Evolutionary conservation across 306 rosid genomes (phyloP).

Genomic region (Abrus precatorius): DNA sequence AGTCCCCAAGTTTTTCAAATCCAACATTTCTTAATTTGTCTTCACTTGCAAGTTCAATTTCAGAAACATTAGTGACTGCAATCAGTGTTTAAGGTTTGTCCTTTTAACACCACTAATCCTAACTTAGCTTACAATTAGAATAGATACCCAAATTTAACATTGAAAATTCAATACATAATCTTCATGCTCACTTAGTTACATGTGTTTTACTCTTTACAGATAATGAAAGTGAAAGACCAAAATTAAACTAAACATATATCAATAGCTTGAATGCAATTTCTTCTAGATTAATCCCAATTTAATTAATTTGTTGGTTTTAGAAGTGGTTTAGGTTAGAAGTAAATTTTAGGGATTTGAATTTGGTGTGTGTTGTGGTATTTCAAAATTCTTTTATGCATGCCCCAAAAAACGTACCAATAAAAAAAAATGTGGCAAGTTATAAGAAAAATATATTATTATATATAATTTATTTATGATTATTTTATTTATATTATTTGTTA

Average conservation of each 20-base stretch:
- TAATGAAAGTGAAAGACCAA: neutral
- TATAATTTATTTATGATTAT: too few species aligned
- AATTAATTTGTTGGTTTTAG: neutral
- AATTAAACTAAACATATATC: neutral
- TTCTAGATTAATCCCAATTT: neutral
- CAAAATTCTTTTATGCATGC: too few species aligned
- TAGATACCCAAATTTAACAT: slow-evolving; percentile 3
- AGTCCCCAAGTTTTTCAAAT: slow-evolving; percentile 83
- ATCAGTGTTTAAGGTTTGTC: slow-evolving; percentile 65
- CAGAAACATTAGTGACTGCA: slow-evolving; percentile 68
- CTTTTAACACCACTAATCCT: neutral
- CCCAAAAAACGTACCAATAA: too few species aligned
- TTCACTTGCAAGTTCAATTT: slow-evolving; percentile 82
- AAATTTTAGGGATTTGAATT: slow-evolving; percentile 34
- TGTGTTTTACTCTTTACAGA: slow-evolving; percentile 38
- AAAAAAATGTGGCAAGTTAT: too few species aligned
- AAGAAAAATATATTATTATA: too few species aligned
- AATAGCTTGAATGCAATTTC: slow-evolving; percentile 4
- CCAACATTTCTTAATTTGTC: slow-evolving; percentile 73
- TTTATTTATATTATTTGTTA: too few species aligned
- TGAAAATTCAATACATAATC: neutral
- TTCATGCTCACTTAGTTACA: neutral
- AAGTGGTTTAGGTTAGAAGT: slow-evolving; percentile 12
- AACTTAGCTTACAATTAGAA: neutral
- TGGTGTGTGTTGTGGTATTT: neutral